Percentiles rank a stretch among this genome's conserved stretches.
Evolutionary conservation across 495 filamentous ascomycete genomes (phyloP).

Genomic region (Chaetomium tenue): DNA sequence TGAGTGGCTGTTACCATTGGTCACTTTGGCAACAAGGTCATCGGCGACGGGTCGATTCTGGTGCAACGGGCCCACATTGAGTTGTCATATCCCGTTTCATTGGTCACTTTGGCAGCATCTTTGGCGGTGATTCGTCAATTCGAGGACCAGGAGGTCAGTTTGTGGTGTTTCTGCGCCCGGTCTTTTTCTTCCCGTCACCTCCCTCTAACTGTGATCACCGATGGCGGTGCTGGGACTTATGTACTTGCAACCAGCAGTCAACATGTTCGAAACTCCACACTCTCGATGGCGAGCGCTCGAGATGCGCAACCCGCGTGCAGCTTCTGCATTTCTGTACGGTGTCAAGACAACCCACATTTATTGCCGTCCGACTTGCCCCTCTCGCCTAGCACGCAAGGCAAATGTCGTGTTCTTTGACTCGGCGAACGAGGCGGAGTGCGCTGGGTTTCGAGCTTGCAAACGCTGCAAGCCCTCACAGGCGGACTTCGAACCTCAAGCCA

Average conservation of each 20-base stretch:
- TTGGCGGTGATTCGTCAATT: too few species aligned
- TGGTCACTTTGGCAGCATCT: not conserved
- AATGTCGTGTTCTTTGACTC: slow-evolving; percentile 9
- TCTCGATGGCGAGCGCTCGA: slow-evolving; percentile 6
- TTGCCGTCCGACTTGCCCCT: slow-evolving; percentile 5
- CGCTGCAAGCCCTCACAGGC: slow-evolving; percentile 7
- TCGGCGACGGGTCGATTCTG: not conserved
- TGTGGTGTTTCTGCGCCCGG: too few species aligned
- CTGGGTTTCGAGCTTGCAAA: slow-evolving; percentile 5
- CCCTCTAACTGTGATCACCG: too few species aligned
- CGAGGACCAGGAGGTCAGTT: too few species aligned
- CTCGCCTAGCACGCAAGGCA: not conserved
- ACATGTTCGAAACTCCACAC: slow-evolving; percentile 3
- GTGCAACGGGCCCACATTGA: not conserved
- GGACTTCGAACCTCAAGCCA: not conserved
- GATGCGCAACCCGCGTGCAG: slow-evolving; percentile 6
- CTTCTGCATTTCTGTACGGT: not conserved
- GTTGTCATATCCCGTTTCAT: not conserved
- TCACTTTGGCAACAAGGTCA: not conserved
- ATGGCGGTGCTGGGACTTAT: too few species aligned
- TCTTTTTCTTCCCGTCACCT: too few species aligned
- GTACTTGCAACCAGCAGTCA: not conserved
- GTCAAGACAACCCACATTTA: slow-evolving; percentile 1
- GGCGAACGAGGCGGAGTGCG: not conserved
- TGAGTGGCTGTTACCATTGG: not conserved